Base-by-base conservation (phyloP, 352 stramenopile genomes). In the Phytophthora pisi region DNA sequence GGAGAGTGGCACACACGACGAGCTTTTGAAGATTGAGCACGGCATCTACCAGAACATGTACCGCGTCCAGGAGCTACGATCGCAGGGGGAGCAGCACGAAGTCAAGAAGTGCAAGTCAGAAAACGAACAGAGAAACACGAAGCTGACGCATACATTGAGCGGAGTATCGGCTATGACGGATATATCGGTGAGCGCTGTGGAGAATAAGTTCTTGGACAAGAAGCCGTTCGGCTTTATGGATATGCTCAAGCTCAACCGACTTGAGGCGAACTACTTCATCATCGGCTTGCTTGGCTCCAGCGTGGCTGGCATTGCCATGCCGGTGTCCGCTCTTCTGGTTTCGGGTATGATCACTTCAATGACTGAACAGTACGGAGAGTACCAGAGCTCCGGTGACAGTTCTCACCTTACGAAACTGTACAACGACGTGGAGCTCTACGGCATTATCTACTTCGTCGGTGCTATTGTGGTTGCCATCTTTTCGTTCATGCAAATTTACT, bases 1-100 rank as follows among this genome's bases (percentile, higher is more conserved):
- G 11, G 74, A 85, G 42, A 62, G 55, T 15, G 77, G 77, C 4
- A 67, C 67, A 1, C 77, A 85, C 59, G 60, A 81, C 11, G 57
- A 73, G 30, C 31, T 85, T n/a, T 23, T 85, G 51, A 7, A 47
- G 45, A 84, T 94, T 7, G 77, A 97, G 47, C 74, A 85, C 16
- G 75, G 71, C 23, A 54, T 79, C 2, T 97, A 97, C 70, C 80
- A 95, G 36, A 97, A 81, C 18, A 75, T 89, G 59, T 88, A 96
- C 55, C 86, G 78, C 40, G 90, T 97, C 50, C 73, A 84, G 30
- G 46, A 66, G 24, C 7, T 68, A 1, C 51, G 61, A 4, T 53
- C 43, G 0, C 31, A 62, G 23, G 43, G 53, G 15, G 61, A 62
- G 2, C 9, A 57, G 5, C 15, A 57, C 30, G 52, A 60, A 10